Percentiles rank a stretch among this genome's conserved stretches.
Conservation (phyloP, 2,329 filamentous ascomycete genomes). For the Pseudomassariella vexata region DNA sequence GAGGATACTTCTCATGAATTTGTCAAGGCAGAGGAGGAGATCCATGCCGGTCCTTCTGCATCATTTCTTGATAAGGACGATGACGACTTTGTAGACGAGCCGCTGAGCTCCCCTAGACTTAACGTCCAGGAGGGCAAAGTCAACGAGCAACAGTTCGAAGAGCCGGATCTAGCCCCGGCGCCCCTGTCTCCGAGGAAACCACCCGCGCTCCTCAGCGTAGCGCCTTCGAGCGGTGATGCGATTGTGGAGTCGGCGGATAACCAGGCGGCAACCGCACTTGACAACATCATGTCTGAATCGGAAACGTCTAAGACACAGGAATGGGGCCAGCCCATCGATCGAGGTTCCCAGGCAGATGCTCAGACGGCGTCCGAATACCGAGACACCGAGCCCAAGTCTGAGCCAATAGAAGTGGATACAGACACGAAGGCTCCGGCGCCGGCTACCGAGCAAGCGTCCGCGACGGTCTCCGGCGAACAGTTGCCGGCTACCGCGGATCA, state of each 20-base stretch:
- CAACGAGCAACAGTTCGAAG: conserved; percentile 44
- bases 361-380: neutral
- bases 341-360: neutral
- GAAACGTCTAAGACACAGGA: conserved; percentile 1
- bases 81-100: conserved; percentile 74
- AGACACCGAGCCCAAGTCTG: no score
- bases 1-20: conserved; percentile 69
- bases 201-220: neutral
- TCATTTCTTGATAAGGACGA: conserved; percentile 55
- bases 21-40: conserved; percentile 53
- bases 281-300: neutral
- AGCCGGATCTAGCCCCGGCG: conserved; percentile 49
- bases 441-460: no score
- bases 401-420: neutral
- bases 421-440: no score
- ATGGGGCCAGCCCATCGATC: no score
- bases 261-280: neutral
- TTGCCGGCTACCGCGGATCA: neutral
- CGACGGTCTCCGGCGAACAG: no score
- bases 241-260: neutral
- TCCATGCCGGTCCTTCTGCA: conserved; percentile 29
- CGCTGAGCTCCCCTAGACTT: conserved; percentile 62
- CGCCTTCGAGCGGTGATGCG: neutral
- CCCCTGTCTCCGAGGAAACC: conserved; percentile 50
- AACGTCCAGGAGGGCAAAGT: conserved; percentile 54